Percentiles rank a stretch among this genome's conserved stretches.
These are phyloP conservation scores for Pythium vanterpoolii DNA, from an alignment of 352 stramenopile species.

Conservation along the genomic window DNA sequence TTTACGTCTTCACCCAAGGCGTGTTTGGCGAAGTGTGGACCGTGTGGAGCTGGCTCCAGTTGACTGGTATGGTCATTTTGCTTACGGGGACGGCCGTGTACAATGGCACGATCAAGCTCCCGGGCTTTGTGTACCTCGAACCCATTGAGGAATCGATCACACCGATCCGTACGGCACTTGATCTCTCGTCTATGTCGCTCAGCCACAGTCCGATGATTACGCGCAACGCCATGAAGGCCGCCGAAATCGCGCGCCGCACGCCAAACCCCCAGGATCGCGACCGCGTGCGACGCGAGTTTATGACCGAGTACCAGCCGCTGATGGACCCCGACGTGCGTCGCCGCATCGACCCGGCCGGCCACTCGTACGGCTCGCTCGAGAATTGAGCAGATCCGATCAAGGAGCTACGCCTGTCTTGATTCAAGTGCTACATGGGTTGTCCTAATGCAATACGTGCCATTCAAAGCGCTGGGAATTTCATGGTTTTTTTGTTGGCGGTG, in stretches of 20 bases:
- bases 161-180: constrained; percentile 63
- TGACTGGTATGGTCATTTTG: constrained; percentile 91
- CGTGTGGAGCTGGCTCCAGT: constrained; percentile 92
- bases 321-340: constrained; percentile 49
- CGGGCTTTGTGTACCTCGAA: constrained; percentile 75
- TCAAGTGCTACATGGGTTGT: neutral
- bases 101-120: constrained; percentile 89
- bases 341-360: constrained; percentile 69
- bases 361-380: constrained; percentile 81
- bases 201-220: constrained; percentile 76
- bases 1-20: constrained; percentile 91
- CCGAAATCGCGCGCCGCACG: constrained; percentile 74
- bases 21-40: constrained; percentile 95
- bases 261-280: constrained; percentile 78
- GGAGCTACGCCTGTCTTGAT: too few species aligned
- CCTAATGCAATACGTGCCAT: neutral
- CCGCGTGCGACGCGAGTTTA: constrained; percentile 79
- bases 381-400: too few species aligned
- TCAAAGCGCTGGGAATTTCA: constrained; percentile 57
- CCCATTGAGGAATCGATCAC: constrained; percentile 59
- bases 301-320: constrained; percentile 85
- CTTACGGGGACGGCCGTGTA: constrained; percentile 96
- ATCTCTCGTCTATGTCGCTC: constrained; percentile 52
- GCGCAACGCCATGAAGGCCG: constrained; percentile 79
- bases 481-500: constrained; percentile 71